Percentiles rank a stretch among this genome's conserved stretches.
phyloP scores from a whole-genome alignment of 169 alveolate genomes.

The Eimeria brunetti region DNA sequence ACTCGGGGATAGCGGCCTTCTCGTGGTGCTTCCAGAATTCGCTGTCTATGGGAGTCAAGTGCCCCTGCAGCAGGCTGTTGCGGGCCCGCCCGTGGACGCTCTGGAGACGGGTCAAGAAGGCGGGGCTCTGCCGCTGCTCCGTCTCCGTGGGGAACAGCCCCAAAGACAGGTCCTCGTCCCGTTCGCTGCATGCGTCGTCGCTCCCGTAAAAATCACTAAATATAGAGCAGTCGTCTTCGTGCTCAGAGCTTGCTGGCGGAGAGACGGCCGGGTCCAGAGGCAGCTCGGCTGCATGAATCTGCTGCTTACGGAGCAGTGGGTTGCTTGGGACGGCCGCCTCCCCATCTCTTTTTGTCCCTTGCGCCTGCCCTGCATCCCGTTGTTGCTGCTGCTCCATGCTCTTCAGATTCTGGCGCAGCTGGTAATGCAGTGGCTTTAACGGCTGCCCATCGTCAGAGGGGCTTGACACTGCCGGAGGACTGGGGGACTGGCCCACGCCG shows the following conservation, averaged over 20 bases:
- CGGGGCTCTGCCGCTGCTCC: not conserved
- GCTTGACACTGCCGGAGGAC: not conserved
- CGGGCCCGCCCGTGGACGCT: slow-evolving; percentile 52
- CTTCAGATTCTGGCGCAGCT: slow-evolving; percentile 20
- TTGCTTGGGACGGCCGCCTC: not conserved
- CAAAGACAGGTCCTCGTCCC: not conserved
- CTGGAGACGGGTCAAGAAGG: not conserved
- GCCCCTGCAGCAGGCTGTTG: not conserved
- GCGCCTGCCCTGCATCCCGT: not conserved
- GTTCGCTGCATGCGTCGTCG: not conserved
- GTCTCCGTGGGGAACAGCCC: not conserved
- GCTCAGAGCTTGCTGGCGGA: not conserved
- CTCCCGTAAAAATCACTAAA: not conserved
- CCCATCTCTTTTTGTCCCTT: not conserved
- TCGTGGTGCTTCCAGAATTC: slow-evolving; percentile 34
- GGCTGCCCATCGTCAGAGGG: not conserved
- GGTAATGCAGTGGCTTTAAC: not conserved
- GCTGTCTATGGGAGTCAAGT: not conserved
- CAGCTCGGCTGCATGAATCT: not conserved
- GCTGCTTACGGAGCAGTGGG: not conserved
- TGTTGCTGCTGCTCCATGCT: not conserved
- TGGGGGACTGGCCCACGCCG: not conserved
- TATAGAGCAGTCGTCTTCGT: not conserved
- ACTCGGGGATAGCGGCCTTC: not conserved
- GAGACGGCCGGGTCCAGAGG: not conserved